Conservation (phyloP, 2,329 filamentous ascomycete genomes). For the Alternaria sp. region DNA sequence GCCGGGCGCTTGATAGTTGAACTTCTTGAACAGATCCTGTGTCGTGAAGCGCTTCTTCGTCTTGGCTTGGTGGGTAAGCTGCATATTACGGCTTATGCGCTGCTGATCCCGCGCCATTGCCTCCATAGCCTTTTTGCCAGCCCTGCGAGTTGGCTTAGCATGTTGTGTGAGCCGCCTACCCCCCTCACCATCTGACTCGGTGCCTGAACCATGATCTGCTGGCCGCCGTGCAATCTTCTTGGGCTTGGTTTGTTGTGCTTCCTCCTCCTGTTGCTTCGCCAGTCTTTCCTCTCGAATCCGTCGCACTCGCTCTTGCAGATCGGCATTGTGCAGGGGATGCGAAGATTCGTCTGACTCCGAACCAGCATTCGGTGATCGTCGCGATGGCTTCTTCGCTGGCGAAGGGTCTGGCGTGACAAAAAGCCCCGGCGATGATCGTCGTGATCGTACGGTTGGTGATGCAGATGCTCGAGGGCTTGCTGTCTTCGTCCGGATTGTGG, state of each 20-base stretch:
- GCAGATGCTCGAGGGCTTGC: constrained; percentile 27
- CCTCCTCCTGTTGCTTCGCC: constrained; percentile 67
- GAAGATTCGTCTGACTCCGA: constrained; percentile 57
- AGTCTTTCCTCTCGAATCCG: constrained; percentile 76
- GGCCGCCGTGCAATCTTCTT: constrained; percentile 29
- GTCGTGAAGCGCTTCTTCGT: constrained; percentile 89
- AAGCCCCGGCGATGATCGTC: constrained; percentile 59
- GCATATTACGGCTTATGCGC: constrained; percentile 86
- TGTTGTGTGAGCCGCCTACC: constrained; percentile 68
- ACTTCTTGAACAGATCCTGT: constrained; percentile 80
- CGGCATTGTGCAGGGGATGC: constrained; percentile 59
- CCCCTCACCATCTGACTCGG: constrained; percentile 65
- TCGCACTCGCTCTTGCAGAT: constrained; percentile 75
- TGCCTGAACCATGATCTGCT: constrained; percentile 55
- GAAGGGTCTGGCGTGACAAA: constrained; percentile 63
- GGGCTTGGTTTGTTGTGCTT: constrained; percentile 52
- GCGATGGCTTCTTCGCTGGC: constrained; percentile 44
- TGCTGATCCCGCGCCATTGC: constrained; percentile 97
- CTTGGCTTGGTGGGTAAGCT: constrained; percentile 86
- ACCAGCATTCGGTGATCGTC: constrained; percentile 28
- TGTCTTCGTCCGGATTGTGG: constrained; percentile 17
- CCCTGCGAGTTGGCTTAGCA: constrained; percentile 77
- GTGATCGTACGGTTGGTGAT: constrained; percentile 34
- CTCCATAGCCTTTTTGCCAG: constrained; percentile 92
- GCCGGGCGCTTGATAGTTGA: constrained; percentile 70